These are phyloP conservation scores for Kuraishia capsulata DNA, from an alignment of 805 yeast species.

Conservation along the genomic window DNA sequence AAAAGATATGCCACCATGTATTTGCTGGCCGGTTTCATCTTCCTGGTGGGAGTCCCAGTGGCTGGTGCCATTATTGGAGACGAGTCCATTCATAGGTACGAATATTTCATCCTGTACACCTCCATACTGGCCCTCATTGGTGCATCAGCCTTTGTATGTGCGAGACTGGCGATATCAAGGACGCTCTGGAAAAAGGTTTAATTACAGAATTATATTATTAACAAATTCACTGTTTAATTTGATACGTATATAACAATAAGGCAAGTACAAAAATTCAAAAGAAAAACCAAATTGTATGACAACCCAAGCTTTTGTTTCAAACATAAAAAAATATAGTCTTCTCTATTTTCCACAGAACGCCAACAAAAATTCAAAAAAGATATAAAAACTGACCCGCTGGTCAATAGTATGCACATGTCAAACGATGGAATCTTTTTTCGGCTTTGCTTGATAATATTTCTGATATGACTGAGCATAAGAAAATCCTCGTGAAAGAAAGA, in stretches of 20 bases:
- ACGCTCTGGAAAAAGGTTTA: background rate
- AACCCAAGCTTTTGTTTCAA: too few relatives aligned
- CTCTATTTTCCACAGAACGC: background rate
- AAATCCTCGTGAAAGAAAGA: too few relatives aligned
- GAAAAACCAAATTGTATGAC: too few relatives aligned
- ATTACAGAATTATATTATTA: background rate
- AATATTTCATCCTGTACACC: constrained; percentile 26
- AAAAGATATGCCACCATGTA: constrained; percentile 58
- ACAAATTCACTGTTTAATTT: too few relatives aligned
- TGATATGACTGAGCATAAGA: too few relatives aligned
- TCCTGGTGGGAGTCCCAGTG: constrained; percentile 18
- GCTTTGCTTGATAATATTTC: too few relatives aligned
- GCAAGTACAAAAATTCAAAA: background rate
- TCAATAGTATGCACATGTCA: too few relatives aligned
- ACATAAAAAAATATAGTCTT: constrained; percentile 1
- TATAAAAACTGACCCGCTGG: background rate
- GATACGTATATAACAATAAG: background rate
- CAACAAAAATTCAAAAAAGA: background rate
- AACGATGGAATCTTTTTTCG: too few relatives aligned
- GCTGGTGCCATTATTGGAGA: constrained; percentile 26
- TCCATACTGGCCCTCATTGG: constrained; percentile 10
- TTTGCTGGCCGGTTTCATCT: constrained; percentile 21
- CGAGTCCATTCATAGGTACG: constrained; percentile 22
- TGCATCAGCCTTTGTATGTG: background rate
- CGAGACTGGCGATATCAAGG: background rate